Conservation (phyloP, 2,329 filamentous ascomycete genomes). For the Xylaria sp. region DNA sequence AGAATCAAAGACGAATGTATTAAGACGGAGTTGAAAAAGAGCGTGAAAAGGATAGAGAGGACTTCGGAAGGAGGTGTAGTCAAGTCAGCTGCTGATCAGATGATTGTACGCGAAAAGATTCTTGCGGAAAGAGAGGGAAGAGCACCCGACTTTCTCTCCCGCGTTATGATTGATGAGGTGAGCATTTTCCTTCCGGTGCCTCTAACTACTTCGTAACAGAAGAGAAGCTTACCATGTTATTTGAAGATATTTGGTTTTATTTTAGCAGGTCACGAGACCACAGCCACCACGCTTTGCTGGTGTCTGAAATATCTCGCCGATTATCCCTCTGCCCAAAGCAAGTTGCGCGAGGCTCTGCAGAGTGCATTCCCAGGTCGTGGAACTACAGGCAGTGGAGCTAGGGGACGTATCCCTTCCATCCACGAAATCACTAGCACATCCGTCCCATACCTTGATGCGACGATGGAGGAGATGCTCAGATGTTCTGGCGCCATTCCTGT, state of each 20-base stretch:
- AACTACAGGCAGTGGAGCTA: not conserved
- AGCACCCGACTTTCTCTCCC: constrained; percentile 10
- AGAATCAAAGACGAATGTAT: constrained; percentile 20
- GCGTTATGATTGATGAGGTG: constrained; percentile 9
- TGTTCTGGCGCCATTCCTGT: constrained; percentile 8
- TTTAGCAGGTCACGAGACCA: constrained; percentile 28
- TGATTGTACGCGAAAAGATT: constrained; percentile 14
- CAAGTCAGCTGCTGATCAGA: not conserved
- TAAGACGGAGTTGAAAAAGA: constrained; percentile 6
- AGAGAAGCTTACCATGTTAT: too few species aligned
- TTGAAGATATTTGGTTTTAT: constrained; percentile 31
- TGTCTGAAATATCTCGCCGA: constrained; percentile 14
- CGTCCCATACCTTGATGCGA: constrained; percentile 34
- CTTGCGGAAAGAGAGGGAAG: constrained; percentile 16
- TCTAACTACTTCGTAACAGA: too few species aligned
- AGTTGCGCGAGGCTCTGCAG: constrained; percentile 6
- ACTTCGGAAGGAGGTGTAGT: not conserved
- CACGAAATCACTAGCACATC: constrained; percentile 11
- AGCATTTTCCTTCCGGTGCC: too few species aligned
- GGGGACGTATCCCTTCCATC: too few species aligned
- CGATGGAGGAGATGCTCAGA: constrained; percentile 35
- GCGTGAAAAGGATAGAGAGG: constrained; percentile 5
- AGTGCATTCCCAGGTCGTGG: not conserved
- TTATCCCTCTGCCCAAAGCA: constrained; percentile 3
- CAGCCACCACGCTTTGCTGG: constrained; percentile 22